Evolutionary conservation across 495 filamentous ascomycete genomes (phyloP).

Genomic region (Penicillium canariense): DNA sequence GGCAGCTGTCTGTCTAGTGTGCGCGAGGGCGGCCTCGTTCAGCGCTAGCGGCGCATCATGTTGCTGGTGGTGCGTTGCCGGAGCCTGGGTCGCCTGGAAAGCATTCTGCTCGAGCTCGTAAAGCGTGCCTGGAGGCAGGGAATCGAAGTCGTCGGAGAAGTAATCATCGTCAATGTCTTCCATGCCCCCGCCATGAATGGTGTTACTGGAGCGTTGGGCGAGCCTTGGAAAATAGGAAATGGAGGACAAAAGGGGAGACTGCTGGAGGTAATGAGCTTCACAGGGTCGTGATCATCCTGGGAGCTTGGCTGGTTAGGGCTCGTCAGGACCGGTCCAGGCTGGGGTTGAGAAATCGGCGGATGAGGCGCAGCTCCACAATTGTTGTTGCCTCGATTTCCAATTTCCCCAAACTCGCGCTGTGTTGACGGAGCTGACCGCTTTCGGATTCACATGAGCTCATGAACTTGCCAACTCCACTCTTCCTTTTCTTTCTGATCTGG

Average conservation of each 20-base stretch:
- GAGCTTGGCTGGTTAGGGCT: neutral
- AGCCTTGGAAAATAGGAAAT: conserved; percentile 1
- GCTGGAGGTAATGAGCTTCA: conserved; percentile 1
- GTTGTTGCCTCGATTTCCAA: conserved; percentile 1
- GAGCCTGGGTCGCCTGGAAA: conserved; percentile 48
- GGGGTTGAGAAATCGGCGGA: neutral
- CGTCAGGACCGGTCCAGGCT: conserved; percentile 1
- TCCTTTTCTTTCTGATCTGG: conserved; percentile 8
- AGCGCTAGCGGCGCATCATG: conserved; percentile 2
- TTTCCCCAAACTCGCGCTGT: neutral
- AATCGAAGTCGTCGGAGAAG: conserved; percentile 65
- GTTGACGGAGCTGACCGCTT: conserved; percentile 22
- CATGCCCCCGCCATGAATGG: conserved; percentile 55
- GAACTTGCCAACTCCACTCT: conserved; percentile 21
- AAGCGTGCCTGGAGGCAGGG: conserved; percentile 50
- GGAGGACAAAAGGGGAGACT: neutral
- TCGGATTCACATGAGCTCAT: conserved; percentile 30
- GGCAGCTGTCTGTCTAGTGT: conserved; percentile 7
- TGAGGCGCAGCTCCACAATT: conserved; percentile 9
- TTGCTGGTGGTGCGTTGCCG: conserved; percentile 16
- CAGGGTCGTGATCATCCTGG: conserved; percentile 5
- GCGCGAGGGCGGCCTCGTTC: conserved; percentile 8
- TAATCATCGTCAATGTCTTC: conserved; percentile 60
- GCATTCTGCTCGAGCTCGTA: conserved; percentile 56
- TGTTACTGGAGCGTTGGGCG: neutral